These are phyloP conservation scores for Chaetoscypha palmicola DNA, from an alignment of 2,329 filamentous ascomycete genomes.

Conservation along the genomic window DNA sequence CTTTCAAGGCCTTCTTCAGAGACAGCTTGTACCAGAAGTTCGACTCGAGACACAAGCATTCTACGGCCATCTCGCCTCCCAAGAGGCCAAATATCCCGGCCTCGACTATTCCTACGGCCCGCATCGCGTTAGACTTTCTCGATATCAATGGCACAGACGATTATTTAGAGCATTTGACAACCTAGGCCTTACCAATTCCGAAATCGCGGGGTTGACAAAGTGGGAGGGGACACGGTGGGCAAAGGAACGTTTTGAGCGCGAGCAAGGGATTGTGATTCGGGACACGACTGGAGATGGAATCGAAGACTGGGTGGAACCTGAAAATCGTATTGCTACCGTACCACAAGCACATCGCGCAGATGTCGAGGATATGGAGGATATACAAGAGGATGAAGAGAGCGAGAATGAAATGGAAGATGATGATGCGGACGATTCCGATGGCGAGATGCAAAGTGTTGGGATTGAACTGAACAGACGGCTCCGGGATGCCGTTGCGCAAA, in stretches of 20 bases:
- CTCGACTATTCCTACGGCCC: constrained; percentile 69
- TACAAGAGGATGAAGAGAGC: constrained; percentile 29
- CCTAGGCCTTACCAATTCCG: constrained; percentile 58
- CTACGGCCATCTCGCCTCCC: constrained; percentile 71
- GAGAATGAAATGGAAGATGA: constrained; percentile 33
- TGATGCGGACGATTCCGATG: constrained; percentile 45
- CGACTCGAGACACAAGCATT: constrained; percentile 66
- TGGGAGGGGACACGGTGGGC: constrained; percentile 84
- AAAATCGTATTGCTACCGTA: constrained; percentile 23
- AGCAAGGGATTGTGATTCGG: constrained; percentile 61
- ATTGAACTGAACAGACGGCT: constrained; percentile 58
- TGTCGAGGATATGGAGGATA: constrained; percentile 32
- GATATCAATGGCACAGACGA: constrained; percentile 68
- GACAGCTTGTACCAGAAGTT: constrained; percentile 65
- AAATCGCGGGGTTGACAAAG: constrained; percentile 66
- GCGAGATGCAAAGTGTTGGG: constrained; percentile 52
- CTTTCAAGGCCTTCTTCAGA: constrained; percentile 63
- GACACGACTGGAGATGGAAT: constrained; percentile 69
- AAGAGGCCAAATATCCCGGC: constrained; percentile 75
- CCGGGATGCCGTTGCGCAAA: constrained; percentile 54
- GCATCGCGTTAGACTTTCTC: constrained; percentile 69
- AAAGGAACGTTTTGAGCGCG: constrained; percentile 70
- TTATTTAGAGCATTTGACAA: constrained; percentile 71
- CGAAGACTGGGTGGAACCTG: constrained; percentile 50
- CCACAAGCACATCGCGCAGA: constrained; percentile 18